Percentiles rank a stretch among this genome's conserved stretches.
Conservation (phyloP, 768 basidiomycete species). For the Tulasnella sp. region DNA sequence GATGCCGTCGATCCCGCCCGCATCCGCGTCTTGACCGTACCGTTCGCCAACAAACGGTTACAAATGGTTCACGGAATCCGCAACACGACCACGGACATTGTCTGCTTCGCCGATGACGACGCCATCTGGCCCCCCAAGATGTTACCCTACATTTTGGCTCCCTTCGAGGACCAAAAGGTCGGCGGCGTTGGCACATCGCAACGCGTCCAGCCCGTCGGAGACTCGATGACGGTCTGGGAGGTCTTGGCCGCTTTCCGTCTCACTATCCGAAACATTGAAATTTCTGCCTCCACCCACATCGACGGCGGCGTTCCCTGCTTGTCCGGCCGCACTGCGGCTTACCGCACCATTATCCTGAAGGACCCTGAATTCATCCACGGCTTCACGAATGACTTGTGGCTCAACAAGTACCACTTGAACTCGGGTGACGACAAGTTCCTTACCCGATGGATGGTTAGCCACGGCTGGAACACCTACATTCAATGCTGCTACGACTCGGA, state of each 20-base stretch:
- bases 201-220: constrained; percentile 72
- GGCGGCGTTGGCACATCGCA: constrained; percentile 90
- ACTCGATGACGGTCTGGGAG: constrained; percentile 87
- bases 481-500: constrained; percentile 78
- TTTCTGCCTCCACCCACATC: constrained; percentile 79
- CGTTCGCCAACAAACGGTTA: constrained; percentile 87
- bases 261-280: constrained; percentile 91
- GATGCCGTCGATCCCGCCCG: constrained; percentile 75
- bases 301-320: constrained; percentile 89
- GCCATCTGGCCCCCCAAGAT: constrained; percentile 93
- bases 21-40: constrained; percentile 82
- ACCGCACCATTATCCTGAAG: constrained; percentile 88
- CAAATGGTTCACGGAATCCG: constrained; percentile 93
- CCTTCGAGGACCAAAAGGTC: constrained; percentile 89
- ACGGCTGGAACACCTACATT: constrained; percentile 93
- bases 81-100: constrained; percentile 84
- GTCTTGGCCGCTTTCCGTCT: constrained; percentile 88
- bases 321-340: constrained; percentile 87
- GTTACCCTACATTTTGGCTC: constrained; percentile 79
- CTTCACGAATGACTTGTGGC: constrained; percentile 91
- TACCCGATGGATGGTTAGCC: constrained; percentile 93
- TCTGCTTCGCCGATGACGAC: constrained; percentile 92
- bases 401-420: constrained; percentile 90
- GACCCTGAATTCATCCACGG: constrained; percentile 89
- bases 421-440: constrained; percentile 92